phyloP scores from a whole-genome alignment of 2,329 filamentous ascomycete genomes.

The Fusarium fujikuroi region DNA sequence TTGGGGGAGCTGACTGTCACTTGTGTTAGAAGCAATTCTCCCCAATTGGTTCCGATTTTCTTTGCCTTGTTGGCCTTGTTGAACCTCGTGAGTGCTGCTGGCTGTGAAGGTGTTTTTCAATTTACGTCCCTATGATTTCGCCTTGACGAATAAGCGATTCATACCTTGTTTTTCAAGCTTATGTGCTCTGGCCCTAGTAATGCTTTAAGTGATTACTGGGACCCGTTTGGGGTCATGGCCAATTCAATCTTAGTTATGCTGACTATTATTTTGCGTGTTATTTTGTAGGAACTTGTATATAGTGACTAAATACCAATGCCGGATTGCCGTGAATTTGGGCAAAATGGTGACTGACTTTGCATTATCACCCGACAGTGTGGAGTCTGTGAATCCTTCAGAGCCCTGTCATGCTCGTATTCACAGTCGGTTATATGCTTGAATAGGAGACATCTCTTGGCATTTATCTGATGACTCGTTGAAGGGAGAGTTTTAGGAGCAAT shows the following conservation, averaged over 20 bases:
- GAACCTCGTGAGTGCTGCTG: neutral
- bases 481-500: too few species aligned
- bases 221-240: neutral
- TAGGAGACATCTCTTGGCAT: neutral
- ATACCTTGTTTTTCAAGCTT: neutral
- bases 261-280: neutral
- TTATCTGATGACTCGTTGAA: too few species aligned
- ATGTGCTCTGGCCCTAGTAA: accelerated
- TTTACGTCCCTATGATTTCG: too few species aligned
- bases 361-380: neutral
- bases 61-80: neutral
- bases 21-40: neutral
- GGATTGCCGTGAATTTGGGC: neutral
- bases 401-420: neutral
- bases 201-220: accelerated
- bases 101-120: too few species aligned
- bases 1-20: accelerated
- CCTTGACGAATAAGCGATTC: neutral
- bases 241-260: neutral
- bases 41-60: too few species aligned
- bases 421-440: neutral
- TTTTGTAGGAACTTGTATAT: neutral
- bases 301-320: neutral
- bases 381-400: neutral
- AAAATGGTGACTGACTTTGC: neutral